Percentiles rank a stretch among this genome's conserved stretches.
These are phyloP conservation scores for Cercospora sp. DNA, from an alignment of 2,329 filamentous ascomycete genomes.

Conservation along the genomic window DNA sequence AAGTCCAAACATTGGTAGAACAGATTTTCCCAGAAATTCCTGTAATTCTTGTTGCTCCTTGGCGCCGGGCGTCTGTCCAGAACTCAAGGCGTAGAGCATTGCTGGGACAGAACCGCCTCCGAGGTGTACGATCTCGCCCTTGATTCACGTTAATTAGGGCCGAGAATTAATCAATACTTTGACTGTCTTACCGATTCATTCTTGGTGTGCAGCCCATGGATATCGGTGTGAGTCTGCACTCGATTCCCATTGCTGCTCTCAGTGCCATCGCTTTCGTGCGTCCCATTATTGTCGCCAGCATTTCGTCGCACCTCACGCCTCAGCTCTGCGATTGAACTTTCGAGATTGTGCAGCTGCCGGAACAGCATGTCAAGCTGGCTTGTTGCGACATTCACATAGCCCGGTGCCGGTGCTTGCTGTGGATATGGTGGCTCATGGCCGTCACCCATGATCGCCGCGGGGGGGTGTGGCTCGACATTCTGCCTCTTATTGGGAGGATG, in stretches of 20 bases:
- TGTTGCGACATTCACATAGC: slow-evolving; percentile 36
- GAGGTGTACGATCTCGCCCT: slow-evolving; percentile 57
- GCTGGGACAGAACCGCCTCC: slow-evolving; percentile 63
- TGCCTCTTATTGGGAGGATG: slow-evolving; percentile 42
- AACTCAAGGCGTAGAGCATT: slow-evolving; percentile 55
- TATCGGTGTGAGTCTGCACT: slow-evolving; percentile 42
- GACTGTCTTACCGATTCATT: slow-evolving; percentile 46
- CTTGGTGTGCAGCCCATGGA: slow-evolving; percentile 60
- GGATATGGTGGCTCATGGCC: slow-evolving; percentile 23
- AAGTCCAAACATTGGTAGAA: slow-evolving; percentile 62
- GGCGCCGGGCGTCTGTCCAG: slow-evolving; percentile 40
- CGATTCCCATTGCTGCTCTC: slow-evolving; percentile 20
- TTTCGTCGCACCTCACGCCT: slow-evolving; percentile 36
- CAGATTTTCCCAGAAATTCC: slow-evolving; percentile 60
- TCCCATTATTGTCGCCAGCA: slow-evolving; percentile 19
- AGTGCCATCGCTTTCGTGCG: slow-evolving; percentile 24
- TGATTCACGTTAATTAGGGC: too few relatives aligned
- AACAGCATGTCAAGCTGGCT: slow-evolving; percentile 52
- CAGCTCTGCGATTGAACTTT: slow-evolving; percentile 49
- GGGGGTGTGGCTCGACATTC: slow-evolving; percentile 29
- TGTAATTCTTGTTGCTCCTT: slow-evolving; percentile 54
- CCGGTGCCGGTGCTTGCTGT: slow-evolving; percentile 12
- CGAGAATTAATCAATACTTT: background rate
- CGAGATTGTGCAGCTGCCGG: slow-evolving; percentile 50
- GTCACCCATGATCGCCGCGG: slow-evolving; percentile 19